Evolutionary conservation across 192 early-diverging fungal genomes (phyloP), one percentile per base, ranked within the genome.

Genomic region (Coemansia furcata): DNA sequence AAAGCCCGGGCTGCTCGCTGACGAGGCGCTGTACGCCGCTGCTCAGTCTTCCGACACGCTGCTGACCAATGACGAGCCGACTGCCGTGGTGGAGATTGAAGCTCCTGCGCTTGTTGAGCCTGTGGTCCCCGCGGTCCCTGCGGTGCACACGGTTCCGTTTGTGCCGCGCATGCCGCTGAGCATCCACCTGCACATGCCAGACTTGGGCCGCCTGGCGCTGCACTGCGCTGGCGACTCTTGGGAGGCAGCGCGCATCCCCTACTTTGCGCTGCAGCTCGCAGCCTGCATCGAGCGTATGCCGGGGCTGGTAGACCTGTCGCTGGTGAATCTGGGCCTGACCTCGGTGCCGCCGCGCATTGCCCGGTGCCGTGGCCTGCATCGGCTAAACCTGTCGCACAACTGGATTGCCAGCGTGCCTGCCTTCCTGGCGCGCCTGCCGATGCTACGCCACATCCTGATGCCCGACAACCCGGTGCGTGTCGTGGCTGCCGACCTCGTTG

Each of bases 371-470:
- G 75, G 71, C 6, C 73, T 83, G 69, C 69, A 42, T 12, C 60
- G 70, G 32, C 81, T 83, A 42, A 65, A 83, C 60, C 62, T 83
- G 76, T 77, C 81, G 55, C 77, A 83, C 76, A 83, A 83, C 70
- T 83, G 81, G 81, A 72, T 83, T 15, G 54, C 7, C 38, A 32
- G 66, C 1, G 77, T 75, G 37, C 81, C 81, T 6, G 67, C 66
- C 35, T 83, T 77, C 66, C 63, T 83, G 47, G 63, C 69, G 6
- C 59, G 60, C 15, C 62, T 83, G 62, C 38, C n/a, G 11, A 17
- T 50, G 19, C 76, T 83, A 8, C 71, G 70, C 62, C 80, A 74
- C 57, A 67, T 82, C n/a, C 30, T 57, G 6, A 35, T 82, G 61
- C 65, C 65, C 8, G 80, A 66, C 23, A 82, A 82, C 39, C 73